A percentile compares a stretch with the other conserved stretches of the same genome.
Evolutionary conservation across 352 stramenopile genomes (phyloP).

Genomic region (Phytopythium mirpurense): DNA sequence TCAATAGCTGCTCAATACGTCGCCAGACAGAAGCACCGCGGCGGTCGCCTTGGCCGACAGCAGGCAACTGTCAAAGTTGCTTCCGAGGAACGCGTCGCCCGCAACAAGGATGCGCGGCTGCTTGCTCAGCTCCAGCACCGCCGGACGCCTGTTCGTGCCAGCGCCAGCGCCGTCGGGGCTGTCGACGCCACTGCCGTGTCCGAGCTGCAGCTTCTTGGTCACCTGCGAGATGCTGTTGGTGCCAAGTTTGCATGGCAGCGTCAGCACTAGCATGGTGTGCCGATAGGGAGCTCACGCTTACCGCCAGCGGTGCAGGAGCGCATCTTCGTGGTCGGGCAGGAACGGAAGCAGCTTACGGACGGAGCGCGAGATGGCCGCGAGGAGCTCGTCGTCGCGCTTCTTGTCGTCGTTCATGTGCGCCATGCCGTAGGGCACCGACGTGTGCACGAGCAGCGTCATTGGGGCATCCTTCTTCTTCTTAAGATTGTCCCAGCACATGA

Average conservation of each 20-base stretch:
- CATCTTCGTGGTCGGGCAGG: constrained; percentile 34
- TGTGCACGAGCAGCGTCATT: constrained; percentile 56
- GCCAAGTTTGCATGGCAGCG: too few relatives aligned
- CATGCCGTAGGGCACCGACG: constrained; percentile 51
- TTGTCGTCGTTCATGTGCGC: constrained; percentile 54
- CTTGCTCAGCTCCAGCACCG: constrained; percentile 31
- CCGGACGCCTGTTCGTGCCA: neutral
- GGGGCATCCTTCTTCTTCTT: constrained; percentile 34
- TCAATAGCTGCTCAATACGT: constrained; percentile 19
- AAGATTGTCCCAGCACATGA: constrained; percentile 71
- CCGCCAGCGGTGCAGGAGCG: constrained; percentile 62
- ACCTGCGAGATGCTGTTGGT: constrained; percentile 57
- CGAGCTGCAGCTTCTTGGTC: constrained; percentile 15
- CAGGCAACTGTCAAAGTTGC: constrained; percentile 66
- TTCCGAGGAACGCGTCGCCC: constrained; percentile 64
- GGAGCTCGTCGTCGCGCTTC: constrained; percentile 42
- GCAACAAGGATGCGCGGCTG: constrained; percentile 59
- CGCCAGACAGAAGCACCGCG: constrained; percentile 11
- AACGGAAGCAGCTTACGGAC: constrained; percentile 53
- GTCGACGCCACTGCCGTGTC: neutral
- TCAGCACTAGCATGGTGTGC: neutral
- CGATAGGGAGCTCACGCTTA: constrained; percentile 13
- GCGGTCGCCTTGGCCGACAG: constrained; percentile 48
- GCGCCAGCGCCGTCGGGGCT: neutral
- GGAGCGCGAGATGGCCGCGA: constrained; percentile 39